Percentiles rank a stretch among this genome's conserved stretches.
phyloP scores from a whole-genome alignment of 2,329 filamentous ascomycete species.

The Aspergillus sp. region DNA sequence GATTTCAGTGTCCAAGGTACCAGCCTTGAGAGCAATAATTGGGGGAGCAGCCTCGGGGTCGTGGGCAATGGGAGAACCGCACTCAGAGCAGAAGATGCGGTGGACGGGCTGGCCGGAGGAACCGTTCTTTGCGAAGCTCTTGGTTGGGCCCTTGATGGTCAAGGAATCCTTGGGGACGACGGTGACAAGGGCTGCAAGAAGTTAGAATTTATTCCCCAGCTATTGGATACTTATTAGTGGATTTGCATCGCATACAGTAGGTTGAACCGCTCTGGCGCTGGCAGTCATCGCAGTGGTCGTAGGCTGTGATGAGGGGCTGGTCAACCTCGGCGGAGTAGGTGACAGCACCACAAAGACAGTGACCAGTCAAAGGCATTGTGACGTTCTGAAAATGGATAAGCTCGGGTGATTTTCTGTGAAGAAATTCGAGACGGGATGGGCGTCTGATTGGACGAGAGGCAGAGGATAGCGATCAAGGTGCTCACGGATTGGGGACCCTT shows the following conservation, averaged over 20 bases:
- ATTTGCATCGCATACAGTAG: slow-evolving; percentile 48
- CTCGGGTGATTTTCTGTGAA: not conserved
- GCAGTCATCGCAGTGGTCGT: slow-evolving; percentile 73
- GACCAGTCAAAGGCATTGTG: slow-evolving; percentile 66
- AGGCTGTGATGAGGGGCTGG: slow-evolving; percentile 49
- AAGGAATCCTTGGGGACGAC: slow-evolving; percentile 68
- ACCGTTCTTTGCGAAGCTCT: slow-evolving; percentile 63
- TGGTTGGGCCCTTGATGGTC: slow-evolving; percentile 62
- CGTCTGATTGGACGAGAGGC: slow-evolving; percentile 49
- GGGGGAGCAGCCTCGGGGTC: slow-evolving; percentile 69
- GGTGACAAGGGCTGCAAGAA: slow-evolving; percentile 56
- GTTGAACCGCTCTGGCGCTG: slow-evolving; percentile 69
- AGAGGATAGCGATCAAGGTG: slow-evolving; percentile 25
- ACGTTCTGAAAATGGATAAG: not conserved
- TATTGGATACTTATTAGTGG: not conserved
- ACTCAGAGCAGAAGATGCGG: slow-evolving; percentile 69
- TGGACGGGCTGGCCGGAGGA: slow-evolving; percentile 63
- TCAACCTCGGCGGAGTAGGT: slow-evolving; percentile 63
- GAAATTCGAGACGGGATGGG: not conserved
- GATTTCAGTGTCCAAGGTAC: slow-evolving; percentile 62
- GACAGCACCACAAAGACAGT: slow-evolving; percentile 70
- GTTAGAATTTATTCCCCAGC: not conserved
- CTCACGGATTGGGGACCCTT: slow-evolving; percentile 26
- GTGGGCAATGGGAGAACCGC: slow-evolving; percentile 68
- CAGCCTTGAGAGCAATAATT: slow-evolving; percentile 69